Evolutionary conservation across 345 rosid genomes (phyloP).

Genomic region (Mallotus nudiflorus): DNA sequence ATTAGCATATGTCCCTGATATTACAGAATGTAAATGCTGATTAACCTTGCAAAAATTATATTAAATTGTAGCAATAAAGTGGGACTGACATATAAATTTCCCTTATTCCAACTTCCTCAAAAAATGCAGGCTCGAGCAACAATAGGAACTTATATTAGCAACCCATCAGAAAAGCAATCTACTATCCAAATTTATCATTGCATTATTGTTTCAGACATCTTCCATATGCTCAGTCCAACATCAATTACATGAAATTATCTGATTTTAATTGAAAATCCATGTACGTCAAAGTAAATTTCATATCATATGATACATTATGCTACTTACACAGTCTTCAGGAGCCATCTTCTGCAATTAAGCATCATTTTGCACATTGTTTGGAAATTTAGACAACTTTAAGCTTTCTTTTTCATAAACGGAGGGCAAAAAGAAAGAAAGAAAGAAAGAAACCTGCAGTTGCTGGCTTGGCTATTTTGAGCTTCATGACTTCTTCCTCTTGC

Average conservation of each 20-base stretch:
- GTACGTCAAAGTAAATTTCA: too few relatives aligned
- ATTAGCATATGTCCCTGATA: conserved; percentile 61
- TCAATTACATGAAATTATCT: not conserved
- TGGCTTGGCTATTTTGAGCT: conserved; percentile 78
- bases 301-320: too few relatives aligned
- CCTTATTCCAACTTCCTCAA: too few relatives aligned
- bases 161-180: not conserved
- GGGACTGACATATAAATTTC: not conserved
- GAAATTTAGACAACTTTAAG: not conserved
- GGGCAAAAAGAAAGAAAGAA: not conserved
- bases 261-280: not conserved
- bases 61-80: not conserved
- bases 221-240: not conserved
- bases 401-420: not conserved
- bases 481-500: conserved; percentile 48
- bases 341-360: not conserved
- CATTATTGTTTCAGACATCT: not conserved
- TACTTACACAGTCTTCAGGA: not conserved
- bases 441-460: conserved; percentile 63
- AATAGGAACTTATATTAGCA: not conserved
- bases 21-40: not conserved
- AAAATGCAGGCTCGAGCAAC: not conserved
- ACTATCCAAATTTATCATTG: not conserved
- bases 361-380: too few relatives aligned
- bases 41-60: not conserved